Conservation (phyloP, 1,284 basidiomycete species). For the Spongiforma sp. region DNA sequence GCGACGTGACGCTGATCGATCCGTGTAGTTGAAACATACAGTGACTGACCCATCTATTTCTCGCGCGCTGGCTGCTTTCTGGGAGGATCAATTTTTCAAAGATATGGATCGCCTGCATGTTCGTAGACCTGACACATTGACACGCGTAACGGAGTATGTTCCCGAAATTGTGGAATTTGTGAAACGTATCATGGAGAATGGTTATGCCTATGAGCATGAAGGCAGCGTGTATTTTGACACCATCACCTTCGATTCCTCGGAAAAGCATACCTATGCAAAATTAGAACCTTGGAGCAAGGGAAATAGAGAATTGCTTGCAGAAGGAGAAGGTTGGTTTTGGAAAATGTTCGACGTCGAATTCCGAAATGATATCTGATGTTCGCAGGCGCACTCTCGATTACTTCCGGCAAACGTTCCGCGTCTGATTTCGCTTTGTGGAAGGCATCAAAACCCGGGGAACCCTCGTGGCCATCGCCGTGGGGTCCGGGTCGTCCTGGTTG, state of each 20-base stretch:
- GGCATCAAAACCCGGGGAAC: constrained; percentile 97
- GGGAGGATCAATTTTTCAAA: constrained; percentile 91
- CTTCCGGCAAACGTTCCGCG: constrained; percentile 64
- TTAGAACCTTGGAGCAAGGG: constrained; percentile 96
- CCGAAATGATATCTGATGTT: constrained; percentile 9
- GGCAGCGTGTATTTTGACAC: constrained; percentile 98
- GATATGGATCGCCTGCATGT: constrained; percentile 93
- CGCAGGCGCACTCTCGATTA: constrained; percentile 66
- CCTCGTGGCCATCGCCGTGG: constrained; percentile 97
- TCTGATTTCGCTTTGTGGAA: constrained; percentile 99
- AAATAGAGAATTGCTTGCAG: constrained; percentile 89
- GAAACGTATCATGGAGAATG: constrained; percentile 85
- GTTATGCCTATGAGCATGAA: constrained; percentile 89
- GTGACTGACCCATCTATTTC: constrained; percentile 91
- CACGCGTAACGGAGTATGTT: constrained; percentile 97
- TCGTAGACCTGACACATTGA: constrained; percentile 88
- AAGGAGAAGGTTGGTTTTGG: constrained; percentile 79
- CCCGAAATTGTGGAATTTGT: constrained; percentile 95
- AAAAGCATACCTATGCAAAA: constrained; percentile 87
- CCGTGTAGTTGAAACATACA: constrained; percentile 70
- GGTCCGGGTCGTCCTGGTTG: constrained; percentile 97
- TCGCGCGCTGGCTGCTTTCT: constrained; percentile 83
- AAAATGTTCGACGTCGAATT: constrained; percentile 4
- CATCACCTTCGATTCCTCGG: constrained; percentile 79
- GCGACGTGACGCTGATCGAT: constrained; percentile 16